A percentile compares a stretch with the other conserved stretches of the same genome.
Evolutionary conservation across 1,284 basidiomycete genomes (phyloP).

Genomic region (Phaffia rhodozyma): DNA sequence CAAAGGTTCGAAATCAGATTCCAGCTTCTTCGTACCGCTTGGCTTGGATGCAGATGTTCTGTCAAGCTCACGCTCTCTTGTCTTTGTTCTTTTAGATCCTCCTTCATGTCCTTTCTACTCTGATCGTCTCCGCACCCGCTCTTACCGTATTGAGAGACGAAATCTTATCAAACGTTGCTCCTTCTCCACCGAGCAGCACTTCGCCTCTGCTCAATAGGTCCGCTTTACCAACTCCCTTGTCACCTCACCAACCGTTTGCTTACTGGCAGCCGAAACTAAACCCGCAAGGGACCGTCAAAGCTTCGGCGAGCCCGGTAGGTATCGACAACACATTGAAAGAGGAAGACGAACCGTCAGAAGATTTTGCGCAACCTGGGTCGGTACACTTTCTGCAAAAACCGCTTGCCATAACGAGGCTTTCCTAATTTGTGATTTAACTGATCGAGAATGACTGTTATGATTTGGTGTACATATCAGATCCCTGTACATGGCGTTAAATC

Average conservation of each 20-base stretch:
- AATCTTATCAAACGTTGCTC: neutral
- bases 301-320: constrained; percentile 2
- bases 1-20: constrained; percentile 1
- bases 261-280: constrained; percentile 13
- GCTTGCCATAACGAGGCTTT: too few relatives aligned
- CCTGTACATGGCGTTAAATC: neutral
- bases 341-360: constrained; percentile 5
- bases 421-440: neutral
- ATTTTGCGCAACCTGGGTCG: neutral
- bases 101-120: constrained; percentile 2
- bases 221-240: too few relatives aligned
- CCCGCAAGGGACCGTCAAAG: constrained; percentile 6
- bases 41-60: neutral
- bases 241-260: neutral
- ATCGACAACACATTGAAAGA: constrained; percentile 2
- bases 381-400: neutral
- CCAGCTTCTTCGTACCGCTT: neutral
- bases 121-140: constrained; percentile 7
- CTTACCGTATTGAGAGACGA: constrained; percentile 1
- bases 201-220: neutral
- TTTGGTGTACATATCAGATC: neutral
- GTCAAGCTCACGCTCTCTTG: neutral
- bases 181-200: neutral
- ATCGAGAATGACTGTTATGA: neutral
- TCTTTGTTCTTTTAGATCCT: neutral